These are phyloP conservation scores for Apium graveolens DNA, from an alignment of 129 eudicot genomes.

Conservation along the genomic window DNA sequence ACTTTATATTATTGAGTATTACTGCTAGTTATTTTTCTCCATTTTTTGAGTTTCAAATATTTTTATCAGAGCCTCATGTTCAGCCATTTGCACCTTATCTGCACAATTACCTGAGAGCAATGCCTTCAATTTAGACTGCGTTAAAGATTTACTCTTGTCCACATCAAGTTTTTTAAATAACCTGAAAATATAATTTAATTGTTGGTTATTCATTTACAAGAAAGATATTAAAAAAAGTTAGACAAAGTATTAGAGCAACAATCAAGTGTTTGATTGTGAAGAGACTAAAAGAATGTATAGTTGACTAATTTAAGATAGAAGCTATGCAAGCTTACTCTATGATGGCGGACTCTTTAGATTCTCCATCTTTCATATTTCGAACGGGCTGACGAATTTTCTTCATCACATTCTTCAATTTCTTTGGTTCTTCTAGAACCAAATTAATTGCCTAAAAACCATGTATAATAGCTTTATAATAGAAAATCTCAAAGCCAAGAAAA, in stretches of 20 bases:
- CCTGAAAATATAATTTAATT: not conserved
- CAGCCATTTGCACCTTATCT: not conserved
- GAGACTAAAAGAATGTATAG: not conserved
- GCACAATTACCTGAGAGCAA: not conserved
- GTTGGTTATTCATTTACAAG: not conserved
- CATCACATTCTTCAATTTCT: slow-evolving; percentile 41
- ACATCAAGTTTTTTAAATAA: slow-evolving; percentile 5
- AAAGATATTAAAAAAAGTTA: not conserved
- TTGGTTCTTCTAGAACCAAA: slow-evolving; percentile 55
- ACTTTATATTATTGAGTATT: slow-evolving; percentile 26
- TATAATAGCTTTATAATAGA: not conserved
- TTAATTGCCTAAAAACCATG: slow-evolving; percentile 36
- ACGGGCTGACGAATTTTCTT: slow-evolving; percentile 35
- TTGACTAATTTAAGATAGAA: not conserved
- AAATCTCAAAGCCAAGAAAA: not conserved
- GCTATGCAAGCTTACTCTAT: slow-evolving; percentile 29
- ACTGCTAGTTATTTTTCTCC: slow-evolving; percentile 26
- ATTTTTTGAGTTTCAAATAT: slow-evolving; percentile 40
- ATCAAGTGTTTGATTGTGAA: not conserved
- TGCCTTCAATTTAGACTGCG: not conserved
- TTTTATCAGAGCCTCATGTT: slow-evolving; percentile 34
- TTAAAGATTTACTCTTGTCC: not conserved
- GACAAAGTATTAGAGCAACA: slow-evolving; percentile 2
- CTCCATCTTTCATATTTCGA: slow-evolving; percentile 27
- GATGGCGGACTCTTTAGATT: slow-evolving; percentile 40